These are phyloP conservation scores for Mycena vulgaris DNA, from an alignment of 768 basidiomycete genomes.

Conservation along the genomic window DNA sequence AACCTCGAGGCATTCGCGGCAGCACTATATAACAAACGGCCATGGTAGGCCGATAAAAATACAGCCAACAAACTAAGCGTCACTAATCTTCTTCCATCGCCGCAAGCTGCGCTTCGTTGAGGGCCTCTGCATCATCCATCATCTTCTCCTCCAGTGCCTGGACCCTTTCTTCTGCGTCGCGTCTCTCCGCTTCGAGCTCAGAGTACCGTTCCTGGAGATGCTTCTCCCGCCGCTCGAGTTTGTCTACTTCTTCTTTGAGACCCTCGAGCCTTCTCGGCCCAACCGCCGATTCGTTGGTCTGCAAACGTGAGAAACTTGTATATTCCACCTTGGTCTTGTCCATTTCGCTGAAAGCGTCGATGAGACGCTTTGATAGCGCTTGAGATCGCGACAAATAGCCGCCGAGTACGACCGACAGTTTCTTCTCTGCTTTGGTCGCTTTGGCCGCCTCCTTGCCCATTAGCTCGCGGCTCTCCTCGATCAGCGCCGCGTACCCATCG, in stretches of 20 bases:
- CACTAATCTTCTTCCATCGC: conserved; percentile 64
- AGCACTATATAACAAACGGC: conserved; percentile 21
- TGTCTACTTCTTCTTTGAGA: conserved; percentile 91
- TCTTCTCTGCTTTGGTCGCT: conserved; percentile 91
- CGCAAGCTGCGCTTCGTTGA: conserved; percentile 84
- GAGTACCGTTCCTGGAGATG: conserved; percentile 86
- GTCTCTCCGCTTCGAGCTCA: conserved; percentile 83
- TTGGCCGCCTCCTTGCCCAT: conserved; percentile 89
- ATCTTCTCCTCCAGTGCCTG: conserved; percentile 85
- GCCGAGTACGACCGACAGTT: conserved; percentile 88
- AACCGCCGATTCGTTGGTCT: conserved; percentile 78
- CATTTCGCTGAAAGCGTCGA: conserved; percentile 80
- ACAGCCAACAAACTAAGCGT: conserved; percentile 34
- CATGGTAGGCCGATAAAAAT: conserved; percentile 37
- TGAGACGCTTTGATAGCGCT: conserved; percentile 74
- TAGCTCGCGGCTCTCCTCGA: conserved; percentile 73
- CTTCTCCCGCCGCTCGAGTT: conserved; percentile 82
- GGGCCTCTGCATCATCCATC: conserved; percentile 86
- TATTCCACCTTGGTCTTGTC: conserved; percentile 77
- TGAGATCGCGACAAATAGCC: conserved; percentile 89
- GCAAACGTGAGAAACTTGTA: conserved; percentile 85
- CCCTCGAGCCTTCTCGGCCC: conserved; percentile 84
- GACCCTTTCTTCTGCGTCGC: conserved; percentile 72
- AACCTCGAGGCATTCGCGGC: conserved; percentile 29
- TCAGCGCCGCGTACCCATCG: conserved; percentile 72